Conservation (phyloP, 352 stramenopile genomes). For the Globisporangium megalacanthum region DNA sequence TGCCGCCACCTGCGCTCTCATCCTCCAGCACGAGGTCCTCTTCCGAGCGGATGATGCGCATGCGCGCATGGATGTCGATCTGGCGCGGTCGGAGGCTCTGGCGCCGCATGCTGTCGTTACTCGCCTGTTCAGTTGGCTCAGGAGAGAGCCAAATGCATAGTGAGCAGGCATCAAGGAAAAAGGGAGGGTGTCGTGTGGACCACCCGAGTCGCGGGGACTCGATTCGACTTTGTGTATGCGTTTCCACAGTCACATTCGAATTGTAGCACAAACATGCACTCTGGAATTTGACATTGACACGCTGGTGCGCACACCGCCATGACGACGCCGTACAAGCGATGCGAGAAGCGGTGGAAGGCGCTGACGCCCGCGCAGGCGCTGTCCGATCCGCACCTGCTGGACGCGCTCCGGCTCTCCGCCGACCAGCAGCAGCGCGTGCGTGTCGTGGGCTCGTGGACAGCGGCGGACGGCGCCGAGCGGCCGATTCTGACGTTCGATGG, state of each 20-base stretch:
- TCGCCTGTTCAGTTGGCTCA: not conserved
- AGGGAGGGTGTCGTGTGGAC: not conserved
- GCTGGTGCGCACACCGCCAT: not conserved
- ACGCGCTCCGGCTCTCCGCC: slow-evolving; percentile 26
- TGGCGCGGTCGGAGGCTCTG: slow-evolving; percentile 82
- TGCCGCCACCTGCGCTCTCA: slow-evolving; percentile 22
- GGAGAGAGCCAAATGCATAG: not conserved
- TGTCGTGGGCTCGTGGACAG: slow-evolving; percentile 30
- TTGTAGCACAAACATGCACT: not conserved
- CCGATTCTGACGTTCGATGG: slow-evolving; percentile 48
- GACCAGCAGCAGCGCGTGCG: slow-evolving; percentile 27
- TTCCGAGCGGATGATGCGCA: slow-evolving; percentile 78
- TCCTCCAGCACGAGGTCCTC: slow-evolving; percentile 74
- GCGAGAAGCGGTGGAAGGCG: slow-evolving; percentile 74
- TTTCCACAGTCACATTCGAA: not conserved
- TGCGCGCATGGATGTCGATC: slow-evolving; percentile 85
- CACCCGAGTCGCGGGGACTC: not conserved
- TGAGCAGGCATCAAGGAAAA: not conserved
- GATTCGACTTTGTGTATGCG: not conserved
- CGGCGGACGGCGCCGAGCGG: slow-evolving; percentile 12
- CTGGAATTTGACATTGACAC: not conserved
- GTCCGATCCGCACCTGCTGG: slow-evolving; percentile 30
- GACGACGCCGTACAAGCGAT: slow-evolving; percentile 46
- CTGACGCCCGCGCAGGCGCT: slow-evolving; percentile 20
- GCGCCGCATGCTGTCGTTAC: slow-evolving; percentile 41